Conservation (phyloP, 768 basidiomycete species). For the Termitomyces sp. region DNA sequence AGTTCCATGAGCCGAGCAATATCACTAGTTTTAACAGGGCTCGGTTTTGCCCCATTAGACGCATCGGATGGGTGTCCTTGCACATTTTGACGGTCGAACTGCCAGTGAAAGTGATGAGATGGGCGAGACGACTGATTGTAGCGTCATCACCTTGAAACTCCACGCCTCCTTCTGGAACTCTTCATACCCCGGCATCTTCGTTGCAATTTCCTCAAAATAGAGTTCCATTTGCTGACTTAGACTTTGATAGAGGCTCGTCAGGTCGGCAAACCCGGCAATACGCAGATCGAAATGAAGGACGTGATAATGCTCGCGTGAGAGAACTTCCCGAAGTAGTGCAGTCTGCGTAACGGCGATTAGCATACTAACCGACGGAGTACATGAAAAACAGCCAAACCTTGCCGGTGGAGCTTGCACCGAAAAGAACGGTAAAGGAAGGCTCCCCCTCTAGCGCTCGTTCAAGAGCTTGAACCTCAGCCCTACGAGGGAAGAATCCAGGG, state of each 20-base stretch:
- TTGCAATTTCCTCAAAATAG: slow-evolving; percentile 68
- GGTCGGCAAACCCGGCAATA: slow-evolving; percentile 80
- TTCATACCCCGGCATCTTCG: slow-evolving; percentile 57
- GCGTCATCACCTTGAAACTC: slow-evolving; percentile 66
- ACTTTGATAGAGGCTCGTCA: slow-evolving; percentile 72
- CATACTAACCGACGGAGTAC: neutral
- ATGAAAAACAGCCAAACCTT: slow-evolving; percentile 44
- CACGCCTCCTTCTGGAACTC: slow-evolving; percentile 73
- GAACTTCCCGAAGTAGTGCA: slow-evolving; percentile 72
- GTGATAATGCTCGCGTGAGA: slow-evolving; percentile 65
- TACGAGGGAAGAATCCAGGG: slow-evolving; percentile 70
- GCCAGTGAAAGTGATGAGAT: slow-evolving; percentile 8
- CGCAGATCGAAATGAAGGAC: slow-evolving; percentile 83
- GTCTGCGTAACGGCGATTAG: slow-evolving; percentile 45
- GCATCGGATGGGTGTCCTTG: slow-evolving; percentile 57
- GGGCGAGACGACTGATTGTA: neutral
- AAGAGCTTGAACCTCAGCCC: slow-evolving; percentile 60
- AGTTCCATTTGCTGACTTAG: slow-evolving; percentile 79
- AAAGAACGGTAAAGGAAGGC: slow-evolving; percentile 76
- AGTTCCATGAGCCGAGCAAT: slow-evolving; percentile 82
- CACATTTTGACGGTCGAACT: slow-evolving; percentile 78
- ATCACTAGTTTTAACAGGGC: slow-evolving; percentile 68
- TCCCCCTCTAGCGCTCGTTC: slow-evolving; percentile 65
- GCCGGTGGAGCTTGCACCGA: slow-evolving; percentile 78
- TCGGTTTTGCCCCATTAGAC: slow-evolving; percentile 38